Evolutionary conservation across 495 filamentous ascomycete genomes (phyloP), one percentile per base, ranked within the genome.

Genomic region (Lophium mytilinum): DNA sequence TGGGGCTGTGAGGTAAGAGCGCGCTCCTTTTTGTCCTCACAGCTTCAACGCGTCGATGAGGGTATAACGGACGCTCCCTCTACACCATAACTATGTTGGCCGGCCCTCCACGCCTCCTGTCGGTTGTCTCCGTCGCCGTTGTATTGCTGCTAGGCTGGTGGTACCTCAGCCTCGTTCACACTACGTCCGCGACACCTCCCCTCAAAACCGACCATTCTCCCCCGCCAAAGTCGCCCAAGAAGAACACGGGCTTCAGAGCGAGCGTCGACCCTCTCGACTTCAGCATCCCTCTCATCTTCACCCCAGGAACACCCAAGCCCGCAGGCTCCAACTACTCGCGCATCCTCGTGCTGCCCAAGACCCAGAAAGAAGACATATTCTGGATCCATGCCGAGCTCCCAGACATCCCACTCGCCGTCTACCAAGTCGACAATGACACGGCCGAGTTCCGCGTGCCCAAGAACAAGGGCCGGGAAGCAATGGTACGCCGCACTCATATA

Each of bases 401-500:
- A 7, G 57, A 58, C 8, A n/a, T 51, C 18, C 57, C 49, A 42
- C 17, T 60, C n/a, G 54, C 55, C 17, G 50, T 66, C 7, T 66
- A 66, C 47, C 56, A 63, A 35, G 59, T 66, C 37, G 64, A 66
- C 40, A 63, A 66, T 53, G 52, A 56, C 42, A 49, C 53, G 41
- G 60, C 53, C 11, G 50, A 52, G 45, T 54, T 53, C 47, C 58
- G 57, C 17, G 45, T 66, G 2, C 64, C 64, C 6, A 52, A 61
- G 60, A 66, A 66, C 33, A 66, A 66, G 50, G 64, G 64, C 9
- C 50, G 60, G 4, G 64, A 66, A 48, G 64, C 64, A 19, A 66
- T 66, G 64, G 64, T 63, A 57, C 14, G 49, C 36, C 24, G n/a
- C n/a, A n/a, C n/a, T n/a, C n/a, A n/a, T 14, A 34, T n/a, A 4